Evolutionary conservation across 2,329 filamentous ascomycete species (phyloP).

Genomic region (Microthyrium microscopicum): DNA sequence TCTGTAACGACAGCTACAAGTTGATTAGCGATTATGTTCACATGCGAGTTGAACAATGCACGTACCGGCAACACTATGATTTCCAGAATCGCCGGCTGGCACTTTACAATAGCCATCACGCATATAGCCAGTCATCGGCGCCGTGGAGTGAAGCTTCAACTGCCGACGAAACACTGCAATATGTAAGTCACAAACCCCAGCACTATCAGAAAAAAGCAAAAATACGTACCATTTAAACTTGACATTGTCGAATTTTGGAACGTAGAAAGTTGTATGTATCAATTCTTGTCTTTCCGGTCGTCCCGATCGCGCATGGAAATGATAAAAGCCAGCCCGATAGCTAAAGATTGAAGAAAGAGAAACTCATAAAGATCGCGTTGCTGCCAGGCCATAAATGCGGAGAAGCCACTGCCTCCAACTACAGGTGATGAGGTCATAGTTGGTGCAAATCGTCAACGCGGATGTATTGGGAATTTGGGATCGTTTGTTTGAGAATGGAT

Average conservation of each 20-base stretch:
- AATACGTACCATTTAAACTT: too few species aligned
- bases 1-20: constrained; percentile 34
- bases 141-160: constrained; percentile 39
- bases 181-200: constrained; percentile 1
- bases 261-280: too few species aligned
- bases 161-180: constrained; percentile 38
- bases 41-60: not conserved
- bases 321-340: too few species aligned
- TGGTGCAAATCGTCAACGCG: too few species aligned
- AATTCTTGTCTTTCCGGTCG: too few species aligned
- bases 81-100: constrained; percentile 37
- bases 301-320: too few species aligned
- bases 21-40: constrained; percentile 1
- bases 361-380: too few species aligned
- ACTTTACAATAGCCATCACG: constrained; percentile 45
- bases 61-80: constrained; percentile 39
- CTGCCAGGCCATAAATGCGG: too few species aligned
- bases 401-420: not conserved
- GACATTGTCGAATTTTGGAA: too few species aligned
- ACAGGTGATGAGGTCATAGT: not conserved
- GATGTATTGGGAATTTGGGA: too few species aligned
- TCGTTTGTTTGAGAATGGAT: too few species aligned
- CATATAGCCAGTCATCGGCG: constrained; percentile 43
- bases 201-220: not conserved
- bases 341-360: too few species aligned